Evolutionary conservation across 495 filamentous ascomycete genomes (phyloP).

Genomic region (Pyrenula aspistea): DNA sequence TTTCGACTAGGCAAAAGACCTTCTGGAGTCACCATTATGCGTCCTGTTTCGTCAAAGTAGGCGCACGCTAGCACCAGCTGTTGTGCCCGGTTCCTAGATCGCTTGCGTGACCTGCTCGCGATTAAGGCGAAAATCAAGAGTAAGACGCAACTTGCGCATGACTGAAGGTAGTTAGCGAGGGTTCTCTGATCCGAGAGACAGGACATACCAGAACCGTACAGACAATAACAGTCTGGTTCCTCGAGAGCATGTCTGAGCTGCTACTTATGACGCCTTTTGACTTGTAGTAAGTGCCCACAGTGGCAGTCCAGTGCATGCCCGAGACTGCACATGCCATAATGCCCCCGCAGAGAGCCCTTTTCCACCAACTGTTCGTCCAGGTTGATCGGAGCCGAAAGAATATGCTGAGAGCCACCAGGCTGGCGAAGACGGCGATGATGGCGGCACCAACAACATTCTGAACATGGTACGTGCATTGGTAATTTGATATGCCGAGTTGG

Average conservation of each 20-base stretch:
- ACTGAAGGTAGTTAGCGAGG: conserved; percentile 23
- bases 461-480: conserved; percentile 43
- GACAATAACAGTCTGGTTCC: conserved; percentile 50
- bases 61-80: conserved; percentile 67
- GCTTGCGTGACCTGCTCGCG: conserved; percentile 39
- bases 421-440: conserved; percentile 59
- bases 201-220: conserved; percentile 48
- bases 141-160: conserved; percentile 46
- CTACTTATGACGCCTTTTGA: conserved; percentile 17
- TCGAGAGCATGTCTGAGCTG: conserved; percentile 26
- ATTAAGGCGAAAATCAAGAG: conserved; percentile 43
- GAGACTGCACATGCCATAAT: conserved; percentile 63
- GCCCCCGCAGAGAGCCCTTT: conserved; percentile 49
- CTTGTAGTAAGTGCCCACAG: conserved; percentile 57
- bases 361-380: conserved; percentile 74
- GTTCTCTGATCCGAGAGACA: not conserved
- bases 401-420: conserved; percentile 50
- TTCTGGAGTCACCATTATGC: conserved; percentile 67
- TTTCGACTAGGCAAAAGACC: conserved; percentile 71
- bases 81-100: conserved; percentile 54
- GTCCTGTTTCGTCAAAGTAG: conserved; percentile 62
- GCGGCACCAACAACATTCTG: conserved; percentile 55
- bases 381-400: conserved; percentile 69
- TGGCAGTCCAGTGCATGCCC: conserved; percentile 83
- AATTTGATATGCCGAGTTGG: conserved; percentile 72